Percentiles rank a stretch among this genome's conserved stretches.
phyloP scores from a whole-genome alignment of 2,329 filamentous ascomycete genomes.

The Hypoxylon sp. region DNA sequence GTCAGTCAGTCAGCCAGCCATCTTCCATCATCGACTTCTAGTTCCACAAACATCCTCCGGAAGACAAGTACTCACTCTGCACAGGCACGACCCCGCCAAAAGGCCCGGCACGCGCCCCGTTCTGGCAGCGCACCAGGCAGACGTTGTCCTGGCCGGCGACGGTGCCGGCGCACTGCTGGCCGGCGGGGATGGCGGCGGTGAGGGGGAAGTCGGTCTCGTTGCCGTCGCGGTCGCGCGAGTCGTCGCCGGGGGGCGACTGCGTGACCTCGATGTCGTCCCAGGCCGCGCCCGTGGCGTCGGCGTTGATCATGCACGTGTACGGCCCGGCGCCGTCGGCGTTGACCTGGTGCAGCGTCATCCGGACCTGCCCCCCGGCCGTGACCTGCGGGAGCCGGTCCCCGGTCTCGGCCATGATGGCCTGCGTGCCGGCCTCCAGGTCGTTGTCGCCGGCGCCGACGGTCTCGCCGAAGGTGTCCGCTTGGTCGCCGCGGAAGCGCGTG shows the following conservation, averaged over 20 bases:
- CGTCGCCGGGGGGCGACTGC: constrained; percentile 64
- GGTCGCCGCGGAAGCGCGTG: constrained; percentile 69
- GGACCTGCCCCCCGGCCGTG: constrained; percentile 65
- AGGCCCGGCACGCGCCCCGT: constrained; percentile 69
- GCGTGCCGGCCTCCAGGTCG: constrained; percentile 67
- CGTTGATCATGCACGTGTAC: constrained; percentile 74
- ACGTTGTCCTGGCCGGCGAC: constrained; percentile 70
- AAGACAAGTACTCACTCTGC: constrained; percentile 61
- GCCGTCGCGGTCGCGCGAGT: constrained; percentile 61
- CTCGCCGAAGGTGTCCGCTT: constrained; percentile 67
- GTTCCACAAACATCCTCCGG: neutral
- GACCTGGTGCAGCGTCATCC: constrained; percentile 76
- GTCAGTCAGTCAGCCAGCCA: constrained; percentile 24
- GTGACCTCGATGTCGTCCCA: constrained; percentile 69
- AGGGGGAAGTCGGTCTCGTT: constrained; percentile 62
- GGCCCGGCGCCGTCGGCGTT: constrained; percentile 75
- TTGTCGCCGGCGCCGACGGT: constrained; percentile 69
- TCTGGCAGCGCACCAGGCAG: constrained; percentile 73
- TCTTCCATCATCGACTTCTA: neutral
- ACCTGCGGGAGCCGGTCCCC: constrained; percentile 71
- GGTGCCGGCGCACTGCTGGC: constrained; percentile 69
- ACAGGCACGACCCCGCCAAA: constrained; percentile 72
- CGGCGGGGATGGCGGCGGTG: constrained; percentile 67
- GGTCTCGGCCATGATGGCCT: constrained; percentile 68
- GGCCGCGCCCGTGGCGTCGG: constrained; percentile 66